These are phyloP conservation scores for Petunia axillaris DNA, from an alignment of 257 asterid genomes.

Conservation along the genomic window DNA sequence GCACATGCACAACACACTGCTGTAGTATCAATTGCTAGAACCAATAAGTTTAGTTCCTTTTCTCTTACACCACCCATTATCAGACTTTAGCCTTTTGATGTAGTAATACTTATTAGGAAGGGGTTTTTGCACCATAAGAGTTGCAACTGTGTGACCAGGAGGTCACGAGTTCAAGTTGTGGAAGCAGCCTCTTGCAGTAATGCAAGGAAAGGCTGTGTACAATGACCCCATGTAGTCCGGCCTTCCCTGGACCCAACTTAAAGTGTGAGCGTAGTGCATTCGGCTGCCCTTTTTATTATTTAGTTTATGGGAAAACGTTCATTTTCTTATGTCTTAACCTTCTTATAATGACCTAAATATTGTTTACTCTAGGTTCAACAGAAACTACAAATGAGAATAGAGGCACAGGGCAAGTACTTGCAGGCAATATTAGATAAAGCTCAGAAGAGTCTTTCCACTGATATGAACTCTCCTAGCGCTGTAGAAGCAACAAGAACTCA, in stretches of 20 bases:
- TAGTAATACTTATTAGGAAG: background rate
- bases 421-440: conserved; percentile 82
- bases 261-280: too few species aligned
- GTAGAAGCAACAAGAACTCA: conserved; percentile 66
- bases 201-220: too few species aligned
- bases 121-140: too few species aligned
- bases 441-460: conserved; percentile 58
- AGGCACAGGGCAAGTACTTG: conserved; percentile 90
- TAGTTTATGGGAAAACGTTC: background rate
- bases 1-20: background rate
- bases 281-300: background rate
- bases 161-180: too few species aligned
- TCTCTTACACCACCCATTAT: background rate
- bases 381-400: conserved; percentile 89
- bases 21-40: background rate
- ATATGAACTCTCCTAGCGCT: conserved; percentile 43
- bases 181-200: too few species aligned
- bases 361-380: conserved; percentile 60
- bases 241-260: too few species aligned
- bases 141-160: too few species aligned
- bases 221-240: too few species aligned
- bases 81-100: background rate
- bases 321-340: background rate
- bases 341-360: background rate
- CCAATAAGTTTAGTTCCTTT: background rate